These are phyloP conservation scores for Colletotrichum siamense DNA, from an alignment of 2,329 filamentous ascomycete genomes.

Conservation along the genomic window DNA sequence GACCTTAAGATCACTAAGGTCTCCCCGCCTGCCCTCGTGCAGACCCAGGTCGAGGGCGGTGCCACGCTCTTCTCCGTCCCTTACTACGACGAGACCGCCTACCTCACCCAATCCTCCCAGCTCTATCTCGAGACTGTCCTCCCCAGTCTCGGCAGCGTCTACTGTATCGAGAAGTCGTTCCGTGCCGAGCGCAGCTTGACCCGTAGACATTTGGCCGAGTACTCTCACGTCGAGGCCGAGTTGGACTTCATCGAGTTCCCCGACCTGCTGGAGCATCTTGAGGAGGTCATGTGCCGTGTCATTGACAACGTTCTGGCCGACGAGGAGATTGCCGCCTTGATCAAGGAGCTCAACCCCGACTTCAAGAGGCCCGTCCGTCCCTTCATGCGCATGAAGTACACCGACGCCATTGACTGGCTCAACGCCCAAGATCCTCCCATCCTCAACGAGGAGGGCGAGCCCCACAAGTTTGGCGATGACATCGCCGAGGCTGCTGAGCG, in stretches of 20 bases:
- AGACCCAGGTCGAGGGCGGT: constrained; percentile 94
- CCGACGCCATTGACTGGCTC: constrained; percentile 94
- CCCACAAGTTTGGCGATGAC: constrained; percentile 93
- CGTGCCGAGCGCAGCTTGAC: constrained; percentile 96
- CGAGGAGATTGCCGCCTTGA: constrained; percentile 71
- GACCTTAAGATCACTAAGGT: constrained; percentile 83
- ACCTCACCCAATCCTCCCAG: constrained; percentile 95
- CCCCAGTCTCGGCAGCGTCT: constrained; percentile 90
- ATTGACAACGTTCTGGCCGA: constrained; percentile 80
- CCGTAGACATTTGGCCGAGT: constrained; percentile 92
- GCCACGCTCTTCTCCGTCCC: constrained; percentile 88
- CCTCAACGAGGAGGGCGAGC: constrained; percentile 88
- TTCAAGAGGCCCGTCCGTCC: constrained; percentile 84
- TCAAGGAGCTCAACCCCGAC: constrained; percentile 89
- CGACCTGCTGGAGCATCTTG: constrained; percentile 86
- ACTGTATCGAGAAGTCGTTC: constrained; percentile 99
- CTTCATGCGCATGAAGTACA: constrained; percentile 94
- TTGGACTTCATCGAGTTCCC: constrained; percentile 94
- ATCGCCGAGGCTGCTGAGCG: constrained; percentile 98
- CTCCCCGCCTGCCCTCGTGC: constrained; percentile 87
- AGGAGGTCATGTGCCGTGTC: constrained; percentile 85
- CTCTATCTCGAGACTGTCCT: constrained; percentile 96
- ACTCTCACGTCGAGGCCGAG: constrained; percentile 96
- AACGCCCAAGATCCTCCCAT: constrained; percentile 80
- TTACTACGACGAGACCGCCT: constrained; percentile 90